Base-by-base conservation (phyloP, 441 rosid genomes). In the Brassica balearica region DNA sequence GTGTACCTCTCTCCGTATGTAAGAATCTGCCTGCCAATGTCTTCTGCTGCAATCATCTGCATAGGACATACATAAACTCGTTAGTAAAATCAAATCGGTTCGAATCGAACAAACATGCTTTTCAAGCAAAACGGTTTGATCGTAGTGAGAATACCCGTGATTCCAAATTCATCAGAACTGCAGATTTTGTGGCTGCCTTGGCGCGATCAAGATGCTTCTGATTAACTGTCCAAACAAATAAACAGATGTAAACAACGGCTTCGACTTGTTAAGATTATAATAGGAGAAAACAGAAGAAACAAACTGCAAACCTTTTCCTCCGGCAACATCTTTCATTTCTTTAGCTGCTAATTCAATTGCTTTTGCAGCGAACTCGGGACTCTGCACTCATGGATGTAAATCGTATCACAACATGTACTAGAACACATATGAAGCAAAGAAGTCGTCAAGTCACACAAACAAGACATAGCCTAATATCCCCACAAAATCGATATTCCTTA, bases 151-250 rank as follows among this genome's bases (percentile, higher is more conserved):
- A 64, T 90, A 96, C 98, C 81, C 92, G 89, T 65, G 97, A 94
- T 84, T 96, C 99, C 77, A 94, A 85, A 82, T 92, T 92, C 98
- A 94, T 91, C 68, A 96, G 79, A 66, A 92, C 90, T 17, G 98
- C 92, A 65, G 98, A 87, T 83, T 87, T 94, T 68, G 97, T 90
- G 53, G 98, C 73, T 76, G 85, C 82, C 81, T 94, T 92, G 14
- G 97, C 97, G 19, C 97, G 97, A 60, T 87, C 84, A 62, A 96
- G 88, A 85, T 91, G 86, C 65, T 61, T 66, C 80, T 76, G 82
- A 72, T 84, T 81, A 83, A 90, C 99, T 89, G 89, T 64, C 36
- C 22, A 80, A 38, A 29, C 32, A 74, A 29, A 36, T 59, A 61
- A 41, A 56, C 51, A 65, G 0, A 67, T 51, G 60, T 55, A 55